Conservation (phyloP, 164 flowering plant genomes). For the Liquidambar formosana region DNA sequence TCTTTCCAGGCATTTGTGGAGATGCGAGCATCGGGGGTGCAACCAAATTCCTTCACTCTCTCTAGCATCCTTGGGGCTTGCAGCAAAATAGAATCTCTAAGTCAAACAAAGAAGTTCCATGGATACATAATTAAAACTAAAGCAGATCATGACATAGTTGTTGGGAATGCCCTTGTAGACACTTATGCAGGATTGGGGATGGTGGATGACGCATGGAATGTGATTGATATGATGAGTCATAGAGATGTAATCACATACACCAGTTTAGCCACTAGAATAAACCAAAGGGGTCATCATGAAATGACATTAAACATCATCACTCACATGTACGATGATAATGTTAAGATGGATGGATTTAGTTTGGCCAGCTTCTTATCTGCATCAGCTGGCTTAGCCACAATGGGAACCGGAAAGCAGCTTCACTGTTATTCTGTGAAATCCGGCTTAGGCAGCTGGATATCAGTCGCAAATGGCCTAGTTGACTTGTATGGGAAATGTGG, state of each 20-base stretch:
- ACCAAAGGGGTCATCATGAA: conserved; percentile 47
- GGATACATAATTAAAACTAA: conserved; percentile 39
- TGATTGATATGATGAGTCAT: conserved; percentile 30
- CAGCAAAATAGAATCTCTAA: conserved; percentile 19
- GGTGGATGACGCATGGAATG: conserved; percentile 43
- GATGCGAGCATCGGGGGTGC: conserved; percentile 41
- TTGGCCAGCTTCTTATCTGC: conserved; percentile 56
- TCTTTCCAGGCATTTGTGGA: conserved; percentile 35
- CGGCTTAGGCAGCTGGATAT: conserved; percentile 34
- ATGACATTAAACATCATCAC: conserved; percentile 37
- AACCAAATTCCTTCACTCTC: conserved; percentile 55
- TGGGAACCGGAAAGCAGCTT: conserved; percentile 54
- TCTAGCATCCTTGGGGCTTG: conserved; percentile 41
- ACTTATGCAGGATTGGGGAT: conserved; percentile 44
- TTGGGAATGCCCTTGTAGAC: conserved; percentile 55
- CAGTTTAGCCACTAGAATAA: conserved; percentile 46
- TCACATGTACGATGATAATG: conserved; percentile 31
- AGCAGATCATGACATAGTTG: conserved; percentile 23
- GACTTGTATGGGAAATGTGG: conserved; percentile 67
- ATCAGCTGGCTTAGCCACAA: conserved; percentile 41
- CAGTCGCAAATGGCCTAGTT: conserved; percentile 51
- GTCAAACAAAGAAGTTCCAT: conserved; percentile 38
- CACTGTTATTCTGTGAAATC: conserved; percentile 51
- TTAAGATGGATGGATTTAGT: conserved; percentile 50
- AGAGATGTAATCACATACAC: conserved; percentile 63